Evolutionary conservation across 192 early-diverging fungal species (phyloP), one percentile per base, ranked within the genome.

Genomic region (Coemansia sp.): DNA sequence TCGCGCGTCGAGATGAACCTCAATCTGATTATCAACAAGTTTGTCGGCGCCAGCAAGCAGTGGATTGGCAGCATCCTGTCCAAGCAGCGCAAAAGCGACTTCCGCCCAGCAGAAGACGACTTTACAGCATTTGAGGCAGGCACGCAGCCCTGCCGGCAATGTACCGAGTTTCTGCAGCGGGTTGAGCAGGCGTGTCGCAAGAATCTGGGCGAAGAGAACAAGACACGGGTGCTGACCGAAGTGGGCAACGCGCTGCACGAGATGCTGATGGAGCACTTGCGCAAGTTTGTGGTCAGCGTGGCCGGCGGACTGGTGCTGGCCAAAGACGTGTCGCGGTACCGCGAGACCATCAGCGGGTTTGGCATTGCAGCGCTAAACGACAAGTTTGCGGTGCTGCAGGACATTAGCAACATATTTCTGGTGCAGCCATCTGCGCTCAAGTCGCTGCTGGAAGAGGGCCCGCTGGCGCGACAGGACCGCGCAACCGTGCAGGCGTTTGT

Each of bases 251-350:
- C 80, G 7, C 87, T 99, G 59, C 85, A 96, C 57, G 78, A 89
- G 7, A 74, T 94, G 78, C 77, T 98, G 53, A 69, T 96, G 63
- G 96, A 96, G 35, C 96, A 99, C 55, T 83, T 93, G 56, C 91
- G 92, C 74, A 93, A 91, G 65, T 97, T 87, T 53, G 63, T 66
- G 18, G 90, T 94, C 18, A 94, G 83, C 61, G 83, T 91, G 10
- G 85, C 86, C 7, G 96, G 96, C 37, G 93, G 91, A 21, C 70
- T 99, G 15, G 80, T 95, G 38, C 67, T 99, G 18, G 81, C 91
- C 51, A 93, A 91, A 87, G 96, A 99, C 64, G 86, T 99, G 47
- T 85, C 93, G 5, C 90, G 85, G 60, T 99, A 99, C 73, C 95
- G 92, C 67, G 90, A 97, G 74, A 69, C 83, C 0, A 84, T 99